Conservation (phyloP, 306 rosid genomes). For the Acacia confusa region DNA sequence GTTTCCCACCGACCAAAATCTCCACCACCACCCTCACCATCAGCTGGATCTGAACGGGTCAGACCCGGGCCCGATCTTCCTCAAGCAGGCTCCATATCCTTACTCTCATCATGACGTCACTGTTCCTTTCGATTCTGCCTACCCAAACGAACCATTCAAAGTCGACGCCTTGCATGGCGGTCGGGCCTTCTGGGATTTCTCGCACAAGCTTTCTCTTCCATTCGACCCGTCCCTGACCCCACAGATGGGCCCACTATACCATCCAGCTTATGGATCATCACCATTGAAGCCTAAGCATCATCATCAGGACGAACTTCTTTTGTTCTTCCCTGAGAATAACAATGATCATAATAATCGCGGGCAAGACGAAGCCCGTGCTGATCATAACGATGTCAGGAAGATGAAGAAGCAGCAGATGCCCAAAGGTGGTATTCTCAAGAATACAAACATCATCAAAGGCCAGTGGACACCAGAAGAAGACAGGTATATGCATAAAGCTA, state of each 20-base stretch:
- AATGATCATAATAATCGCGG: background rate
- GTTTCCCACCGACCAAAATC: background rate
- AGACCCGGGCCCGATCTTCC: background rate
- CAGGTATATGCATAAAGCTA: constrained; percentile 36
- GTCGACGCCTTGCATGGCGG: constrained; percentile 37
- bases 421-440: background rate
- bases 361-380: background rate
- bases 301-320: background rate
- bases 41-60: background rate
- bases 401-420: constrained; percentile 8
- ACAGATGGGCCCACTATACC: constrained; percentile 1
- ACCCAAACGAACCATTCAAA: background rate
- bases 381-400: background rate
- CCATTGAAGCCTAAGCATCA: background rate
- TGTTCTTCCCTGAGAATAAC: background rate
- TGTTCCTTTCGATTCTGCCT: background rate
- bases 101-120: constrained; percentile 3
- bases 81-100: constrained; percentile 33
- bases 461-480: constrained; percentile 74
- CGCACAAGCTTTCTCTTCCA: background rate
- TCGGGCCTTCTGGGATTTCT: constrained; percentile 16
- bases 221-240: background rate
- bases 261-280: constrained; percentile 27
- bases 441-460: constrained; percentile 46
- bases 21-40: background rate